Evolutionary conservation across 169 alveolate species (phyloP), one percentile per base, ranked within the genome.

Genomic region (Pseudocohnilembus persalinus): DNA sequence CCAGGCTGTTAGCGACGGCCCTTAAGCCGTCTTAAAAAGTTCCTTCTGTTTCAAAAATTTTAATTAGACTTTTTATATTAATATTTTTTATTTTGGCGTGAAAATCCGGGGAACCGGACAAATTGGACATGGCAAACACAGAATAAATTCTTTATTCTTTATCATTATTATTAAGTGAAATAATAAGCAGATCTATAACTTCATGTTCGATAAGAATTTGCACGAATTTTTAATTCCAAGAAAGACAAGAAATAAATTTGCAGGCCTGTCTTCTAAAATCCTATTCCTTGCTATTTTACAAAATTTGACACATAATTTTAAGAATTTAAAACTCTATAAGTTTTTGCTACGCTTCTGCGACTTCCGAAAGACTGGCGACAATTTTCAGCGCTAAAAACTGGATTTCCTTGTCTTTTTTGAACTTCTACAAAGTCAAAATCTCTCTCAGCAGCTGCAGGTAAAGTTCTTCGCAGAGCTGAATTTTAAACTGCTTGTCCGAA

Each of bases 1-100:
- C 86, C 49, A 86, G 29, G 28, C 87, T 86, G 75, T 86, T 86
- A 4, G 90, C 90, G 31, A 85, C 86, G 11, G 90, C 90, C 75
- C 90, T 86, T 72, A 86, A 31, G 0, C 80, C 90, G 16, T 83
- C 83, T 28, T 68, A 80, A 49, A 77, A 63, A 34, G 90, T 74
- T 27, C 75, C 90, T 6, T 75, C 80, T 31, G 75, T 30, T 80
- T 86, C 90, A 74, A 86, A 86, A 34, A 81, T 86, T 29, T 86
- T 85, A 26, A 86, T 86, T 0, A 86, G 63, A 30, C 80, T 49
- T 77, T 80, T 86, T 1, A 86, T 86, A 25, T 86, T 86, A 49
- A 86, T 86, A 32, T 86, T 86, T 20, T 76, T 64, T 16, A 86
- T 80, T 1, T 80, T 80, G 79, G 75, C 81, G 64, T 86, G 90